Conservation (phyloP, 192 early-diverging fungal species). For the Nowakowskiella sp. region DNA sequence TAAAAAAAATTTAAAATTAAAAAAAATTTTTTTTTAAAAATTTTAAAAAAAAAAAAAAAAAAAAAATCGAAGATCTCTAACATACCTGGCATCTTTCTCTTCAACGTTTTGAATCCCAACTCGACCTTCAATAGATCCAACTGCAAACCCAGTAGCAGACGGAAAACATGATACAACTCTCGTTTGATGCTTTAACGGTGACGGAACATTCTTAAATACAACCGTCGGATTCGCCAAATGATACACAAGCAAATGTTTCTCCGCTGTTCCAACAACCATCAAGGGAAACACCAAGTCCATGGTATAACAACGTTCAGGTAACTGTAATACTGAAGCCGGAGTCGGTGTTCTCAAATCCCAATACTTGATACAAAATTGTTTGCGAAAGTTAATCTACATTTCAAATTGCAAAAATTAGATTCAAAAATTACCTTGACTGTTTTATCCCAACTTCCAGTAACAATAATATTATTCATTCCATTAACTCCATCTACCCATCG, state of each 20-base stretch:
- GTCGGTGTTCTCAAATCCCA: conserved; percentile 81
- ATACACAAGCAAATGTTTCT: conserved; percentile 72
- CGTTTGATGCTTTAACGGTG: conserved; percentile 81
- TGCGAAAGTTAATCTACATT: too few species aligned
- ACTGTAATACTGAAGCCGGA: conserved; percentile 61
- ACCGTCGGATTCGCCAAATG: conserved; percentile 69
- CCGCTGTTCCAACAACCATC: conserved; percentile 88
- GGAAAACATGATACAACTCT: conserved; percentile 73
- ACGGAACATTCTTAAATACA: conserved; percentile 58
- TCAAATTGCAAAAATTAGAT: not conserved
- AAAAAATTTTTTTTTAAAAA: not conserved
- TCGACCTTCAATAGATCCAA: conserved; percentile 92
- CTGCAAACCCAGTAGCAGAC: conserved; percentile 68
- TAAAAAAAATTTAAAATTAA: not conserved
- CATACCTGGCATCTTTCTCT: conserved; percentile 48
- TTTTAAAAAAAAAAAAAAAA: not conserved
- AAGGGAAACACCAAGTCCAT: conserved; percentile 77
- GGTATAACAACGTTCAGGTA: conserved; percentile 84
- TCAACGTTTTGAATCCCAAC: conserved; percentile 90
- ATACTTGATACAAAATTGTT: conserved; percentile 64
- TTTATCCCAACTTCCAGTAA: conserved; percentile 95
- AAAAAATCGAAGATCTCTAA: not conserved
- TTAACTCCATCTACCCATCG: conserved; percentile 62
- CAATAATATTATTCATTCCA: conserved; percentile 53
- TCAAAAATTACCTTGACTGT: conserved; percentile 55